These are phyloP conservation scores for Amanita fuliginea DNA, from an alignment of 768 basidiomycete genomes.

Conservation along the genomic window DNA sequence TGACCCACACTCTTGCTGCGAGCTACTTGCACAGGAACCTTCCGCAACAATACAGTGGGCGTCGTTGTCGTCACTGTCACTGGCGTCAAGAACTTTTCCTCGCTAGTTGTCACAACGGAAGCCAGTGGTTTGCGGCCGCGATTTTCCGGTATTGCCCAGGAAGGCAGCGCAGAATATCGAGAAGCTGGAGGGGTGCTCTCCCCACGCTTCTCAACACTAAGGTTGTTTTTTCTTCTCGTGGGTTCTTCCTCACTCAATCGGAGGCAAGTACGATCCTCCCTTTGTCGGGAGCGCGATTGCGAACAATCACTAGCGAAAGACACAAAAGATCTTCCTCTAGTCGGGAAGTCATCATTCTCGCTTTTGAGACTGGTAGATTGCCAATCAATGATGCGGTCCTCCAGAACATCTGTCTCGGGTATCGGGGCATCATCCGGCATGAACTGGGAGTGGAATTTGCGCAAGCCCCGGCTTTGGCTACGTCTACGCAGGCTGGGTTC, in stretches of 20 bases:
- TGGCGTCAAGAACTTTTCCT: neutral
- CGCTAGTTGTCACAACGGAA: neutral
- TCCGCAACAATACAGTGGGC: neutral
- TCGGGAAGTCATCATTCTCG: conserved; percentile 5
- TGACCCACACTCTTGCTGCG: conserved; percentile 7
- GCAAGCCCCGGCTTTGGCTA: neutral
- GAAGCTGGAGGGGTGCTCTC: conserved; percentile 2
- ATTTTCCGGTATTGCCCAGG: neutral
- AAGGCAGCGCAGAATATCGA: neutral
- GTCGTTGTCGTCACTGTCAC: neutral
- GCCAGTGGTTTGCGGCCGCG: neutral
- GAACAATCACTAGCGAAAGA: conserved; percentile 3
- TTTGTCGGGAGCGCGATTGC: neutral
- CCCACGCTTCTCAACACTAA: neutral
- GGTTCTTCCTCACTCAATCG: neutral
- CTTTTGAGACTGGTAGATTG: conserved; percentile 2
- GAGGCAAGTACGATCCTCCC: neutral
- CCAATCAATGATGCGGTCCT: neutral
- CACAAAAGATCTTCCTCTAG: conserved; percentile 8
- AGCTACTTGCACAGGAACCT: neutral
- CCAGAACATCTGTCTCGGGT: conserved; percentile 3
- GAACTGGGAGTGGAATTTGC: neutral
- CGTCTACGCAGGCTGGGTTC: neutral
- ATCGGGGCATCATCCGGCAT: conserved; percentile 2
- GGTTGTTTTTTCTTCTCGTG: neutral